phyloP scores from a whole-genome alignment of 2,329 filamentous ascomycete species.

The Venturia effusa region DNA sequence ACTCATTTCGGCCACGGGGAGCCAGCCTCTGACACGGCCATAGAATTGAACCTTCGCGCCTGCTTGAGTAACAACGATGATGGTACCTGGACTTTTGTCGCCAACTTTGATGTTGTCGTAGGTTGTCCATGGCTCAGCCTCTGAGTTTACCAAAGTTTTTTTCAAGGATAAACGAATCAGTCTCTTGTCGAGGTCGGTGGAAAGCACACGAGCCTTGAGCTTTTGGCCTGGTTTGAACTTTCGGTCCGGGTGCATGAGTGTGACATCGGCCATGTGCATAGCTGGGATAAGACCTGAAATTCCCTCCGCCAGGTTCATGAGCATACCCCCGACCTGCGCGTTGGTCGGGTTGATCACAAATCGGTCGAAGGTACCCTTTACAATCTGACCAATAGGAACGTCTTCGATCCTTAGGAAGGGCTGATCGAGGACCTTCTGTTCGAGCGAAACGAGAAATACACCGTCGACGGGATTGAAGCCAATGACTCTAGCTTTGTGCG shows the following conservation, averaged over 20 bases:
- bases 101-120: conserved; percentile 66
- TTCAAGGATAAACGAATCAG: conserved; percentile 84
- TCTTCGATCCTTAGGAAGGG: conserved; percentile 88
- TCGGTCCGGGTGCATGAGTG: conserved; percentile 85
- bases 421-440: conserved; percentile 73
- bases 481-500: conserved; percentile 70
- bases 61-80: conserved; percentile 65
- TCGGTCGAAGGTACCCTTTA: conserved; percentile 77
- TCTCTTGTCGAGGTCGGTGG: conserved; percentile 61
- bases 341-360: conserved; percentile 56
- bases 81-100: conserved; percentile 72
- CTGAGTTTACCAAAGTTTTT: conserved; percentile 87
- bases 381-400: conserved; percentile 66
- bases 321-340: conserved; percentile 67
- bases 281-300: conserved; percentile 84
- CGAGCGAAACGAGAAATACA: conserved; percentile 73
- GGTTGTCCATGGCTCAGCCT: conserved; percentile 64
- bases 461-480: conserved; percentile 84
- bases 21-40: conserved; percentile 68
- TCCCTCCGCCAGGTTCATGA: conserved; percentile 75
- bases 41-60: conserved; percentile 94
- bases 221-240: conserved; percentile 83
- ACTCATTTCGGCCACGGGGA: conserved; percentile 95
- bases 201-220: conserved; percentile 78
- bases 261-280: conserved; percentile 78